These are phyloP conservation scores for Capronia americana DNA, from an alignment of 2,329 filamentous ascomycete genomes.

Conservation along the genomic window DNA sequence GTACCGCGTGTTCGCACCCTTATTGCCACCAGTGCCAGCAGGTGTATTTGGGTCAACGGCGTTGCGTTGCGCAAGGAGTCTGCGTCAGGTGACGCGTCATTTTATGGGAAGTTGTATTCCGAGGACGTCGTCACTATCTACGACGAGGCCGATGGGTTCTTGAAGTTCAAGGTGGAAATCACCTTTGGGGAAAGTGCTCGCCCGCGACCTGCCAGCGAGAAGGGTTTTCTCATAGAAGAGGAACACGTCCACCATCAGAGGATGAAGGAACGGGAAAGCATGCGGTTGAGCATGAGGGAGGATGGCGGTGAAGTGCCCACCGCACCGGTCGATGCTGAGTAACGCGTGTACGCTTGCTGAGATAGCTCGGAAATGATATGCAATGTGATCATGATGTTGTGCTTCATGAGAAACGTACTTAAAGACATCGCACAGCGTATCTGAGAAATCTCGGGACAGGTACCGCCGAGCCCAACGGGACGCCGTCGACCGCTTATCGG, in stretches of 20 bases:
- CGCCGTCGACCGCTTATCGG: slow-evolving; percentile 4
- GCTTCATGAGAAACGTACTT: neutral
- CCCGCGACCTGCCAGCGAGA: slow-evolving; percentile 49
- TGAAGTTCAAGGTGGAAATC: slow-evolving; percentile 55
- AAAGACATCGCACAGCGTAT: neutral
- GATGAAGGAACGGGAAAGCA: slow-evolving; percentile 36
- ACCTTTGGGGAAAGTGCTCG: slow-evolving; percentile 54
- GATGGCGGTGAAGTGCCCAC: slow-evolving; percentile 20
- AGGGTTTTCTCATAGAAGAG: slow-evolving; percentile 50
- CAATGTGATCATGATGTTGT: slow-evolving; percentile 4
- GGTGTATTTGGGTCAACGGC: slow-evolving; percentile 78
- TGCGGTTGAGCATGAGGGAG: slow-evolving; percentile 28
- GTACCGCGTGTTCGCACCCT: slow-evolving; percentile 68
- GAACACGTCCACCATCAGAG: slow-evolving; percentile 45
- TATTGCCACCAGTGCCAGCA: slow-evolving; percentile 78
- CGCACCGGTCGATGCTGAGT: slow-evolving; percentile 6
- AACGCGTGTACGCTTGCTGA: neutral
- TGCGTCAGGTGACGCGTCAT: slow-evolving; percentile 56
- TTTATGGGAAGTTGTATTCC: slow-evolving; percentile 73
- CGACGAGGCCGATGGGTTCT: slow-evolving; percentile 53
- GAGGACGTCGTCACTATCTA: slow-evolving; percentile 80
- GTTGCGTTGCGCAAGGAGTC: slow-evolving; percentile 66
- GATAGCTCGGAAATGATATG: slow-evolving; percentile 13
- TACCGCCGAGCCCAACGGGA: slow-evolving; percentile 1
- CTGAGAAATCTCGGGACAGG: slow-evolving; percentile 8